phyloP scores from a whole-genome alignment of 73 alveolate species.

The Durusdinium trenchii region DNA sequence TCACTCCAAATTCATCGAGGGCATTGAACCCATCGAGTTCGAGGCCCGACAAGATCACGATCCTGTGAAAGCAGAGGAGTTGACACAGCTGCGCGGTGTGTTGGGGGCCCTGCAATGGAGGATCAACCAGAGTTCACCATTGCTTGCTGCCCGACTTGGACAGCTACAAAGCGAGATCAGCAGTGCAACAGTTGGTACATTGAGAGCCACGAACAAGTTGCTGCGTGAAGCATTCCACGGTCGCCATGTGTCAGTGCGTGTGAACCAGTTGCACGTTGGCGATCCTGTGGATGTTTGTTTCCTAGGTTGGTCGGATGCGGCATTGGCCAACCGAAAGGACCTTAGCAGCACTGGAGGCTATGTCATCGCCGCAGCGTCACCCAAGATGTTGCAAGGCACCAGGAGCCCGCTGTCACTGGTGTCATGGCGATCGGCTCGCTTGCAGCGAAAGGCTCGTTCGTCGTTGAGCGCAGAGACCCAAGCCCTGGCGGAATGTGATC shows the following conservation, averaged over 20 bases:
- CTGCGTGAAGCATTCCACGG: not conserved
- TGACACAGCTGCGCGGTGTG: not conserved
- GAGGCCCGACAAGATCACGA: not conserved
- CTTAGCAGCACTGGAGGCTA: not conserved
- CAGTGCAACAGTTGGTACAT: not conserved
- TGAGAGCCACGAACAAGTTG: not conserved
- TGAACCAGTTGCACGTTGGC: not conserved
- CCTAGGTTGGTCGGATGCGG: not conserved
- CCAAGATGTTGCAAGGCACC: not conserved
- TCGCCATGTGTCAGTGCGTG: not conserved
- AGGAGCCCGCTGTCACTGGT: not conserved
- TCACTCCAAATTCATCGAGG: not conserved
- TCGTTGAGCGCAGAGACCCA: not conserved
- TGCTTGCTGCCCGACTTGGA: not conserved
- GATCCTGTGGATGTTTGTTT: not conserved
- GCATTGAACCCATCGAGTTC: not conserved
- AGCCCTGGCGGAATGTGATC: not conserved
- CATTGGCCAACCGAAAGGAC: not conserved
- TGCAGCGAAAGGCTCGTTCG: not conserved
- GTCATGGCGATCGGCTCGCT: not conserved
- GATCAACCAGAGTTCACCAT: not conserved
- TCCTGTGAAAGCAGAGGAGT: not conserved
- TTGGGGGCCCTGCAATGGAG: slow-evolving; percentile 13
- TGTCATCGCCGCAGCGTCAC: not conserved
- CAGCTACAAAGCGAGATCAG: not conserved